A percentile compares a stretch with the other conserved stretches of the same genome.
Evolutionary conservation across 257 asterid species (phyloP).

Genomic region (Cynanchum wilfordii): DNA sequence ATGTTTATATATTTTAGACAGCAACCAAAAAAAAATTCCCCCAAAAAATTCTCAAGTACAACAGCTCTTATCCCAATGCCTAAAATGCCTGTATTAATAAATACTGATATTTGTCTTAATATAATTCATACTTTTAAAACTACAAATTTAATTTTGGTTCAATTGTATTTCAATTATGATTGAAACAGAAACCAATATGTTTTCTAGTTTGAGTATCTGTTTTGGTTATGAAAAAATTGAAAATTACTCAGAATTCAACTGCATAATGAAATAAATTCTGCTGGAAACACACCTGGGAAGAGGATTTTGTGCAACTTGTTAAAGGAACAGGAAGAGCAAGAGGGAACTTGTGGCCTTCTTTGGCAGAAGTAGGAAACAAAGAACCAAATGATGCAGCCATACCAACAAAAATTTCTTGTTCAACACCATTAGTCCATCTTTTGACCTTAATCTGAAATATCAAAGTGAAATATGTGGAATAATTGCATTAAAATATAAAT

Average conservation of each 20-base stretch:
- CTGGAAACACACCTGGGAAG: constrained; percentile 47
- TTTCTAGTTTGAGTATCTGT: too few relatives aligned
- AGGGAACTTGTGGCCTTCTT: constrained; percentile 42
- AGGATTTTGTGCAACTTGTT: constrained; percentile 54
- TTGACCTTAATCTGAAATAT: constrained; percentile 61
- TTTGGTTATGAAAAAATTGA: too few relatives aligned
- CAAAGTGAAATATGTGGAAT: constrained; percentile 1
- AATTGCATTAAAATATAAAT: neutral
- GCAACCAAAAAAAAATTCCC: neutral
- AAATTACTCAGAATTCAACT: neutral
- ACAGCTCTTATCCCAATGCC: neutral
- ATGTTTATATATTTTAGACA: neutral
- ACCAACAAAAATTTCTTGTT: constrained; percentile 53
- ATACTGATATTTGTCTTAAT: too few relatives aligned
- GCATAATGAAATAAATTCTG: constrained; percentile 1
- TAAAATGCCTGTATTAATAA: too few relatives aligned
- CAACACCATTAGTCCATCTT: constrained; percentile 57
- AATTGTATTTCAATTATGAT: too few relatives aligned
- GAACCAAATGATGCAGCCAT: constrained; percentile 78
- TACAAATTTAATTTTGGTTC: too few relatives aligned
- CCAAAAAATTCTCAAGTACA: neutral
- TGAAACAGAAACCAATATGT: too few relatives aligned
- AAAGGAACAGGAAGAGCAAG: constrained; percentile 50
- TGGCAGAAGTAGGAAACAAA: constrained; percentile 44
- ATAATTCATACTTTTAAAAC: too few relatives aligned